These are phyloP conservation scores for Xerocomus amazonicus DNA, from an alignment of 1,284 basidiomycete genomes.

Conservation along the genomic window DNA sequence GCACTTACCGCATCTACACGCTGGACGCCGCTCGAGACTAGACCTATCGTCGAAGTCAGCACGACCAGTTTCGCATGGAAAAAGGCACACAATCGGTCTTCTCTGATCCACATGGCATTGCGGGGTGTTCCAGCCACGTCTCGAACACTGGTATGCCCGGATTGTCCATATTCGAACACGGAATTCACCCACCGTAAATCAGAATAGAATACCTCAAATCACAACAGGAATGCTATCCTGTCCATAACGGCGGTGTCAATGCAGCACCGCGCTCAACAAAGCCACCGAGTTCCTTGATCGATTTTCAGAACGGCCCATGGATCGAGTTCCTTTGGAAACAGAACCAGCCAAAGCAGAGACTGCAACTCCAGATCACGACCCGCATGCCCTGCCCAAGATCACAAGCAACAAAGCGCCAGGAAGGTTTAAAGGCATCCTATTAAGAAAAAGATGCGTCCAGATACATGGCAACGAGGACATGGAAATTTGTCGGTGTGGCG, in stretches of 20 bases:
- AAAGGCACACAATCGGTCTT: constrained; percentile 16
- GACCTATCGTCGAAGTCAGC: constrained; percentile 24
- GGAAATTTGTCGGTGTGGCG: constrained; percentile 20
- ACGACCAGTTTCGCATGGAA: constrained; percentile 5
- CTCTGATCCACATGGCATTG: constrained; percentile 21
- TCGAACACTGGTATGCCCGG: constrained; percentile 10
- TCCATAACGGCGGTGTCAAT: constrained; percentile 14
- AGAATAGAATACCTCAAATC: constrained; percentile 31
- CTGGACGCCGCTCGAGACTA: neutral
- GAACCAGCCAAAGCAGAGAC: constrained; percentile 9
- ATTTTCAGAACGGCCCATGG: constrained; percentile 20
- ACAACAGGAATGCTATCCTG: constrained; percentile 25
- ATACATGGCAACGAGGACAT: constrained; percentile 23
- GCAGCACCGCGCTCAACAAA: constrained; percentile 17
- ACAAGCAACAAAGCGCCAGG: constrained; percentile 20
- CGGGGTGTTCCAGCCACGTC: constrained; percentile 3
- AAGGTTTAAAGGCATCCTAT: constrained; percentile 15
- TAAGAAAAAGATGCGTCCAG: constrained; percentile 26
- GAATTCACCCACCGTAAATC: constrained; percentile 22
- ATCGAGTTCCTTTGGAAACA: constrained; percentile 28
- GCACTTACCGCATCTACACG: neutral
- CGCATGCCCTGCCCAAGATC: constrained; percentile 19
- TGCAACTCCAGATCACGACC: constrained; percentile 29
- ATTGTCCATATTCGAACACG: constrained; percentile 20
- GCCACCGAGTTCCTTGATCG: constrained; percentile 30